phyloP scores from a whole-genome alignment of 352 stramenopile genomes.

The Pythium chondricola region DNA sequence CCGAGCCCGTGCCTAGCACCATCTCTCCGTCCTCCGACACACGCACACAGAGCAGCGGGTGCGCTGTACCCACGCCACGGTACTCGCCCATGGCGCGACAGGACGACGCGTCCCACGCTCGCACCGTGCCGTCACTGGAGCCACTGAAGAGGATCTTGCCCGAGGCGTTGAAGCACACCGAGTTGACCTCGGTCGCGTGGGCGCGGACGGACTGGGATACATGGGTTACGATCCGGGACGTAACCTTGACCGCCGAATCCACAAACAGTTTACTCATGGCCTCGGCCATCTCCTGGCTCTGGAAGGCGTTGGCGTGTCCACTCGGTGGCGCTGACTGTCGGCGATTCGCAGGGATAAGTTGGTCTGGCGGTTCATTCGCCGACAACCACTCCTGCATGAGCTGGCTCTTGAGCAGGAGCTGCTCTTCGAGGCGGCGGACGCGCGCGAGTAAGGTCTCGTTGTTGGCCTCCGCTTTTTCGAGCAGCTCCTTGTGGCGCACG shows the following conservation, averaged over 20 bases:
- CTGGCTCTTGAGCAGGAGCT: conserved; percentile 50
- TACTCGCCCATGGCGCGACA: conserved; percentile 63
- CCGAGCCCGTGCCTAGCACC: conserved; percentile 72
- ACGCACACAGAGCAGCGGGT: conserved; percentile 77
- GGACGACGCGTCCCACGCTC: conserved; percentile 62
- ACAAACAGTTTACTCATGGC: conserved; percentile 35
- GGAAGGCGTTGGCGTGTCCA: conserved; percentile 26
- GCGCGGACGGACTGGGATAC: conserved; percentile 59
- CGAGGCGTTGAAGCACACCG: conserved; percentile 77
- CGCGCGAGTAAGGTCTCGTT: conserved; percentile 29
- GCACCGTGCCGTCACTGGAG: conserved; percentile 77
- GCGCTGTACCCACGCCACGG: conserved; percentile 62
- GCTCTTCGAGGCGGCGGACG: conserved; percentile 40
- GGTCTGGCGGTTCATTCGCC: conserved; percentile 27
- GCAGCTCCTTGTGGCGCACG: conserved; percentile 37
- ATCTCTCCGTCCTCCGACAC: conserved; percentile 71
- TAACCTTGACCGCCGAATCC: conserved; percentile 10
- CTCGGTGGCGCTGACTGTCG: conserved; percentile 12
- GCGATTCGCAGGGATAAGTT: neutral
- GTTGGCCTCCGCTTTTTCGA: conserved; percentile 48
- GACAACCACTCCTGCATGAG: conserved; percentile 57
- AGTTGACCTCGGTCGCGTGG: conserved; percentile 81
- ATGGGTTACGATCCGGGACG: conserved; percentile 26
- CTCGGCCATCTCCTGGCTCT: conserved; percentile 50
- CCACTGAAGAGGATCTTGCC: conserved; percentile 79